Conservation (phyloP, 306 rosid genomes). For the Mimosa pudica region DNA sequence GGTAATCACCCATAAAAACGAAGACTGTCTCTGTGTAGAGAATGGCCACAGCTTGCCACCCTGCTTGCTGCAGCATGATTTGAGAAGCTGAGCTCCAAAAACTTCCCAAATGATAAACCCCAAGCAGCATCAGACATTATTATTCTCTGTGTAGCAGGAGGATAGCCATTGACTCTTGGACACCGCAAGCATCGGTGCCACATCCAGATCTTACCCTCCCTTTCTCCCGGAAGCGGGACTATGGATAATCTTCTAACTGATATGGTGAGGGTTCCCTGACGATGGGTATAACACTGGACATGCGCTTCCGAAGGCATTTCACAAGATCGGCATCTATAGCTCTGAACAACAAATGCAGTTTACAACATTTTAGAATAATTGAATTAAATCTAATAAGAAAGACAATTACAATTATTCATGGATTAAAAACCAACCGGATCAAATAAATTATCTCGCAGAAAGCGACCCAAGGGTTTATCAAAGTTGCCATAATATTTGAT, state of each 20-base stretch:
- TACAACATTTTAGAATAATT: constrained; percentile 31
- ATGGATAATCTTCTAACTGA: constrained; percentile 80
- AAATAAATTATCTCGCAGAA: constrained; percentile 86
- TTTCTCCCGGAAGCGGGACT: constrained; percentile 83
- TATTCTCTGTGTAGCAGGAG: constrained; percentile 90
- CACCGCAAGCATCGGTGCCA: constrained; percentile 98
- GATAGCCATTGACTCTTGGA: constrained; percentile 87
- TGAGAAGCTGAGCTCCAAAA: constrained; percentile 99
- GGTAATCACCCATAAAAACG: constrained; percentile 87
- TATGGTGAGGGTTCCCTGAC: constrained; percentile 95
- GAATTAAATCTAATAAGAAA: constrained; percentile 28
- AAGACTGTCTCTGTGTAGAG: constrained; percentile 96
- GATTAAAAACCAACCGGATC: constrained; percentile 71
- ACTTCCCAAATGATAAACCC: constrained; percentile 98
- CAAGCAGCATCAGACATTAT: constrained; percentile 99
- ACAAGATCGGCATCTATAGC: constrained; percentile 77
- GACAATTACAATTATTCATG: constrained; percentile 3
- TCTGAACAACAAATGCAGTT: constrained; percentile 50
- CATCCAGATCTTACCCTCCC: constrained; percentile 98
- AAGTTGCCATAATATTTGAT: constrained; percentile 94
- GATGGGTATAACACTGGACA: constrained; percentile 94
- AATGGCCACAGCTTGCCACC: constrained; percentile 99
- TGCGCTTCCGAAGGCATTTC: constrained; percentile 98
- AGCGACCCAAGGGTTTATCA: constrained; percentile 93
- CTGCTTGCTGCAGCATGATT: constrained; percentile 99